phyloP scores from a whole-genome alignment of 768 basidiomycete species.

The Termitomyces sp. region DNA sequence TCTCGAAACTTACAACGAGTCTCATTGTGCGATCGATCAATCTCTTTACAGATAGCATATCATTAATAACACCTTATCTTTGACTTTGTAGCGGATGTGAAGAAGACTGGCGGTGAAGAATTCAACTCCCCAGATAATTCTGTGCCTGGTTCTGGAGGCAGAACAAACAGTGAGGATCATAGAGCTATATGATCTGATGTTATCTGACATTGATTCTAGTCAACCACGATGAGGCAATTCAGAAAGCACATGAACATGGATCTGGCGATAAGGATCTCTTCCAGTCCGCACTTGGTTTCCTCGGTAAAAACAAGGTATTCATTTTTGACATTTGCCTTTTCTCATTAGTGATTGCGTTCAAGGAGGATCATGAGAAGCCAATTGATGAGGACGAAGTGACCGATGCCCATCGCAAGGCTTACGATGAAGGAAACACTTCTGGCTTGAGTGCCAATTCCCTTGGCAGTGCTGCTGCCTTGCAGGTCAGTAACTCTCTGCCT shows the following conservation, averaged over 20 bases:
- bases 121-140: conserved; percentile 53
- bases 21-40: conserved; percentile 31
- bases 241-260: conserved; percentile 47
- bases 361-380: conserved; percentile 47
- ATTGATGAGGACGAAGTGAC: conserved; percentile 63
- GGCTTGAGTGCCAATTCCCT: conserved; percentile 55
- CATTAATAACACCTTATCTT: conserved; percentile 11
- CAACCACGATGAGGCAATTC: conserved; percentile 56
- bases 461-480: conserved; percentile 74
- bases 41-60: conserved; percentile 4
- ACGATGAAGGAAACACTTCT: conserved; percentile 43
- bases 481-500: conserved; percentile 31
- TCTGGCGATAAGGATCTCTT: conserved; percentile 56
- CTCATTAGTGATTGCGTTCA: neutral
- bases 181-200: neutral
- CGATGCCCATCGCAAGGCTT: conserved; percentile 57
- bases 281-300: conserved; percentile 44
- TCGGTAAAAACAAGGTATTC: conserved; percentile 47
- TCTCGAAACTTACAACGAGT: conserved; percentile 44
- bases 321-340: neutral
- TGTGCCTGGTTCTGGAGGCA: conserved; percentile 17
- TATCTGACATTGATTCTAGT: conserved; percentile 31
- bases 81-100: conserved; percentile 29
- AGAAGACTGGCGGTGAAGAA: conserved; percentile 60
- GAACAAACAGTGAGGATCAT: conserved; percentile 24